These are phyloP conservation scores for Flammula alnicola DNA, from an alignment of 1,284 basidiomycete genomes.

Conservation along the genomic window DNA sequence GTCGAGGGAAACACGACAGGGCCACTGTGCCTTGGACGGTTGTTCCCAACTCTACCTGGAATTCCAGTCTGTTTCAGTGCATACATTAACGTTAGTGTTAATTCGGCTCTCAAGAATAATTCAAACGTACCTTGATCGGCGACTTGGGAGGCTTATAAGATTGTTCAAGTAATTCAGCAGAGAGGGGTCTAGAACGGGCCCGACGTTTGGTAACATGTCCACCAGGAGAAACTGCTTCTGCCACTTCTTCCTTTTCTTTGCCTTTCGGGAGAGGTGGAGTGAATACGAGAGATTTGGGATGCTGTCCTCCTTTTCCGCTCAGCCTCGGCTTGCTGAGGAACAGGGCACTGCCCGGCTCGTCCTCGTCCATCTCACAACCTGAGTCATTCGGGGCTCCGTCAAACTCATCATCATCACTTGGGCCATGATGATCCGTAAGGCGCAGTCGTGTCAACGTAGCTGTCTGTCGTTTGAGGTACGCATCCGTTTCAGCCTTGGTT, in stretches of 20 bases:
- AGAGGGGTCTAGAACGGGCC: conserved; percentile 69
- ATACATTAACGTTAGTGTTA: conserved; percentile 12
- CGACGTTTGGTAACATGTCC: conserved; percentile 75
- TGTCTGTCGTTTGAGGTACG: conserved; percentile 62
- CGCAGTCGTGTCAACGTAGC: conserved; percentile 69
- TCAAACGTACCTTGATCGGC: conserved; percentile 45
- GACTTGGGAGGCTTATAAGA: conserved; percentile 45
- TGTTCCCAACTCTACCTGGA: conserved; percentile 22
- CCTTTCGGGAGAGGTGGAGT: conserved; percentile 29
- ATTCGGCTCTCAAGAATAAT: conserved; percentile 11
- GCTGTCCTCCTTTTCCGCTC: conserved; percentile 31
- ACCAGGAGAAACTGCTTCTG: conserved; percentile 70
- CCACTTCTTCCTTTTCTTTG: conserved; percentile 61
- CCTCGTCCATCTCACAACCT: conserved; percentile 49
- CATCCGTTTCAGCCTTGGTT: conserved; percentile 65
- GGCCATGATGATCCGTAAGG: conserved; percentile 57
- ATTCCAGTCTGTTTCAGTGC: conserved; percentile 21
- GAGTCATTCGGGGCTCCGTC: conserved; percentile 50
- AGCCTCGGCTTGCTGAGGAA: conserved; percentile 36
- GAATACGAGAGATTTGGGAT: conserved; percentile 32
- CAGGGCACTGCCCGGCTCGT: conserved; percentile 35
- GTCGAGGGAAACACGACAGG: conserved; percentile 38
- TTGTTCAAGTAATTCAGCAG: conserved; percentile 63
- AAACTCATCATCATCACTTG: conserved; percentile 40
- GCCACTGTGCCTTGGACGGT: conserved; percentile 33